Conservation (phyloP, 768 basidiomycete genomes). For the Rubroboletus pulcherrimus region DNA sequence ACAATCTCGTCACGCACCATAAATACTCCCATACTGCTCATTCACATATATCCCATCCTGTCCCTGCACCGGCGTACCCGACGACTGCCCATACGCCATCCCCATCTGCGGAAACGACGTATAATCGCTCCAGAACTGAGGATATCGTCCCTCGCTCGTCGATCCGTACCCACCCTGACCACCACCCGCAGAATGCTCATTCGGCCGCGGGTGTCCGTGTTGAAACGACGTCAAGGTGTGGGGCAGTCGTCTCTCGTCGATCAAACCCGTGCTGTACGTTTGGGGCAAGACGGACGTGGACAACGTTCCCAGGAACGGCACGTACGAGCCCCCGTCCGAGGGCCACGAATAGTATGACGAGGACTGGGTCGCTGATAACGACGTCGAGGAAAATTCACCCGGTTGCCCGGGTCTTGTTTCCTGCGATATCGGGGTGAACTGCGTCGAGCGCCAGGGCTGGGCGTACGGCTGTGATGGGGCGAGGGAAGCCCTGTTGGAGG, state of each 20-base stretch:
- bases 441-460: constrained; percentile 30
- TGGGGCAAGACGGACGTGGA: constrained; percentile 75
- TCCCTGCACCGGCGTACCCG: constrained; percentile 9
- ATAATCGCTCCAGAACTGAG: constrained; percentile 56
- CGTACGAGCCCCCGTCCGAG: constrained; percentile 27
- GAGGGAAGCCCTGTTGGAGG: not conserved
- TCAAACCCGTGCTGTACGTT: constrained; percentile 69
- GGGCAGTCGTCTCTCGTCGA: constrained; percentile 43
- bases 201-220: constrained; percentile 16
- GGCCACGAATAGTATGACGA: constrained; percentile 48
- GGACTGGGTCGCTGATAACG: constrained; percentile 9
- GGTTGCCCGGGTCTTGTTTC: constrained; percentile 6
- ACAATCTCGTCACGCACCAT: constrained; percentile 21
- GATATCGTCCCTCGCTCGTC: constrained; percentile 35
- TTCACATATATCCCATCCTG: constrained; percentile 23
- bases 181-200: constrained; percentile 11
- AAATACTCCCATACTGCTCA: constrained; percentile 25
- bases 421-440: constrained; percentile 9
- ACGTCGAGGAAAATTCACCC: constrained; percentile 7
- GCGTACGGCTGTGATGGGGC: constrained; percentile 20
- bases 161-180: constrained; percentile 20
- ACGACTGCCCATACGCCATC: constrained; percentile 33
- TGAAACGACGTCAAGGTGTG: constrained; percentile 13
- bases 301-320: constrained; percentile 43
- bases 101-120: constrained; percentile 49